Conservation (phyloP, 2,329 filamentous ascomycete genomes). For the Acrodontium crateriforme region DNA sequence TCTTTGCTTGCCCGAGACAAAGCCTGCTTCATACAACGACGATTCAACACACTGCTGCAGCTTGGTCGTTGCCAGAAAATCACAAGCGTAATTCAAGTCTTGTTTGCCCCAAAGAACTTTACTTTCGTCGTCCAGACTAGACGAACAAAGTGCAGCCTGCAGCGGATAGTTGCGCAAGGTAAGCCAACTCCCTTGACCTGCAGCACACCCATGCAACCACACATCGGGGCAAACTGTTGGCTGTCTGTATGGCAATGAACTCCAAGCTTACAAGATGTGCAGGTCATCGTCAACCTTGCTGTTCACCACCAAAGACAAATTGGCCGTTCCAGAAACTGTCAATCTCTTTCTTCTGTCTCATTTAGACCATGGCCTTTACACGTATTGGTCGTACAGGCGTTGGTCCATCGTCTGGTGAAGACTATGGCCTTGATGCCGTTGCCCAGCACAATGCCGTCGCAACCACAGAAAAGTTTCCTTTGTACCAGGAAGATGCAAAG, state of each 20-base stretch:
- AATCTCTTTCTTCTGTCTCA: slow-evolving; percentile 7
- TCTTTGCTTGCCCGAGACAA: slow-evolving; percentile 19
- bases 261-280: slow-evolving; percentile 22
- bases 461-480: slow-evolving; percentile 20
- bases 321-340: slow-evolving; percentile 8
- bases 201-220: slow-evolving; percentile 12
- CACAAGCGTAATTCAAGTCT: too few relatives aligned
- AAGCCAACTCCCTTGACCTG: slow-evolving; percentile 9
- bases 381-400: slow-evolving; percentile 11
- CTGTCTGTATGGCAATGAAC: slow-evolving; percentile 13
- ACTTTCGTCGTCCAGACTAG: slow-evolving; percentile 7
- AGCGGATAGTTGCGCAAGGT: slow-evolving; percentile 20
- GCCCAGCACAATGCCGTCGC: slow-evolving; percentile 28
- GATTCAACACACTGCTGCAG: too few relatives aligned
- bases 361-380: slow-evolving; percentile 15
- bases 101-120: slow-evolving; percentile 14
- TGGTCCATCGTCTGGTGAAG: slow-evolving; percentile 12
- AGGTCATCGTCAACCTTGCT: slow-evolving; percentile 8
- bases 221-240: slow-evolving; percentile 18
- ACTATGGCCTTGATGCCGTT: slow-evolving; percentile 27
- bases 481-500: slow-evolving; percentile 19
- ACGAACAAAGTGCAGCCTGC: slow-evolving; percentile 15
- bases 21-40: slow-evolving; percentile 16
- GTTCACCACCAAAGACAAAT: slow-evolving; percentile 2
- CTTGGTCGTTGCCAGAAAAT: too few relatives aligned